Base-by-base conservation (phyloP, 2,329 filamentous ascomycete species). In the Aspergillaceae sp. region DNA sequence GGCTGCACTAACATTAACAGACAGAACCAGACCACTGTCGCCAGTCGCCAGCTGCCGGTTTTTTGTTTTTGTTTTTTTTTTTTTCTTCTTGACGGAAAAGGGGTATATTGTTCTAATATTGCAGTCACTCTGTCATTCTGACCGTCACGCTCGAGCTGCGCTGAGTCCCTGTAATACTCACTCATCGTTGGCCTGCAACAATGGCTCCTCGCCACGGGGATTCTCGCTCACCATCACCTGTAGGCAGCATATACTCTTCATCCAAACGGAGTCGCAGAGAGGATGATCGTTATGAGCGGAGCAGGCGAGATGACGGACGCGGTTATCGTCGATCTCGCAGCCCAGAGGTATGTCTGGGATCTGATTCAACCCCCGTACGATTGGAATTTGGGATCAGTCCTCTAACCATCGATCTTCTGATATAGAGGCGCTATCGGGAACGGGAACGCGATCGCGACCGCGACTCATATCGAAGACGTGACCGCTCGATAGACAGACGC, bases 141-240 rank as follows among this genome's bases (percentile, higher is more conserved):
- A 46, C 51, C 49, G 49, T 36, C 49, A 50, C 48, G 43, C 50
- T 53, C 54, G 52, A 57, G 59, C 56, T 56, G 11, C 52, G 19
- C 59, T 55, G 61, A 58, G 57, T 58, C 55, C 53, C 62, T 66
- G 69, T 72, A 71, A 70, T 64, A 69, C 68, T 70, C 68, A 71
- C 67, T 69, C 58, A 69, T 69, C 63, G 66, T 75, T 74, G 69
- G 73, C 74, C 67, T 73, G 68, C 70, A 72, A 72, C 60, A 67
- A 79, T 79, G 76, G 75, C 74, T 74, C 19, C 19, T 19, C 75
- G 76, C 68, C 74, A 75, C 68, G 76, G 75, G 74, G 76, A 78
- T 69, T 74, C 74, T 74, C 77, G 86, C 86, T 91, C 86, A 90
- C 87, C 86, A 86, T 88, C 84, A 82, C 85, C 85, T 83, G 82